Percentiles rank a stretch among this genome's conserved stretches.
Conservation (phyloP, 352 stramenopile genomes). For the Phytophthora syringae region DNA sequence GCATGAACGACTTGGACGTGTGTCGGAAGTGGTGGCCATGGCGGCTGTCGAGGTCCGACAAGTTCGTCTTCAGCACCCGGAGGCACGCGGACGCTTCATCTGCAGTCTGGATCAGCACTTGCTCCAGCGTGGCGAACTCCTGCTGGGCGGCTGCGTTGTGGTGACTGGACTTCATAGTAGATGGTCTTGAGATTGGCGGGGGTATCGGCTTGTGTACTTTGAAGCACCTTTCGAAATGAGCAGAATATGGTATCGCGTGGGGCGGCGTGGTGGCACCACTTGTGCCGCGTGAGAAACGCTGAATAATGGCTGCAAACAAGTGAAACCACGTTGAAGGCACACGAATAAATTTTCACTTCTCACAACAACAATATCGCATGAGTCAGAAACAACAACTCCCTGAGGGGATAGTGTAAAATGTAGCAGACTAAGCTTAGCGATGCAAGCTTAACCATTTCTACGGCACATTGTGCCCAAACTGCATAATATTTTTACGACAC, state of each 20-base stretch:
- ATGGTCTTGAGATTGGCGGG: not conserved
- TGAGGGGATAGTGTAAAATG: too few species aligned
- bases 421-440: too few species aligned
- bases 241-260: not conserved
- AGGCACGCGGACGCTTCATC: slow-evolving; percentile 26
- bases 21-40: slow-evolving; percentile 20
- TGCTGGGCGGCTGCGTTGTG: slow-evolving; percentile 10
- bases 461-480: too few species aligned
- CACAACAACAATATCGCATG: too few species aligned
- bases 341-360: too few species aligned
- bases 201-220: slow-evolving; percentile 7
- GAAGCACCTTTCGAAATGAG: slow-evolving; percentile 23
- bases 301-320: slow-evolving; percentile 11
- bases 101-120: slow-evolving; percentile 23
- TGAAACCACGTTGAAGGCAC: slow-evolving; percentile 1
- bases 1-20: slow-evolving; percentile 29
- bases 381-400: too few species aligned
- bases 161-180: slow-evolving; percentile 20
- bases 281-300: slow-evolving; percentile 11
- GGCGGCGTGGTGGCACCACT: not conserved
- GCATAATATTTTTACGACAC: too few species aligned
- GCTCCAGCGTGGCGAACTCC: slow-evolving; percentile 22
- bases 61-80: slow-evolving; percentile 26
- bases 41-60: slow-evolving; percentile 28
- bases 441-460: too few species aligned